Conservation (phyloP, 257 asterid genomes). For the Perilla frutescens region DNA sequence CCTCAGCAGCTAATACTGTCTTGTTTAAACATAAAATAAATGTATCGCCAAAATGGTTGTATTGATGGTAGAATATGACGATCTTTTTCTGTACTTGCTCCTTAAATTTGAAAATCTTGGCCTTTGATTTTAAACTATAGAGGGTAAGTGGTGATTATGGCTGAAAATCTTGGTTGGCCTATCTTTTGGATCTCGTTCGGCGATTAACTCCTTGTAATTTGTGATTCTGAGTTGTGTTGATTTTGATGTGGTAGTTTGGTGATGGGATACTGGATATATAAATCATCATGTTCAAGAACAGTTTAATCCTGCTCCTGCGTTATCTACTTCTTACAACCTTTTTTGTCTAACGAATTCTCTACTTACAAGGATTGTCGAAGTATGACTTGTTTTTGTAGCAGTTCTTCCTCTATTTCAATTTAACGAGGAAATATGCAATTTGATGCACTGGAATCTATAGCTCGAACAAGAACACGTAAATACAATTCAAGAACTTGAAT, state of each 20-base stretch:
- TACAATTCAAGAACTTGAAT: too few species aligned
- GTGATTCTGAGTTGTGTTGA: background rate
- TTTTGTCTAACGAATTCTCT: too few species aligned
- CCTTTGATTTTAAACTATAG: constrained; percentile 4
- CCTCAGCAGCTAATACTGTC: constrained; percentile 24
- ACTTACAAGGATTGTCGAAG: too few species aligned
- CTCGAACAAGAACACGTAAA: too few species aligned
- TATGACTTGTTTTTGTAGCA: background rate
- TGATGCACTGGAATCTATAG: too few species aligned
- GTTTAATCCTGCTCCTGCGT: background rate
- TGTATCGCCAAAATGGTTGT: constrained; percentile 36
- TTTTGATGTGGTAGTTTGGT: background rate
- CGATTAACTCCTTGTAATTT: background rate
- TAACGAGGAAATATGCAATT: too few species aligned
- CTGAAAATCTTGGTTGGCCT: background rate
- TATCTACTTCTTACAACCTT: background rate
- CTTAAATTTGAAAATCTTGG: background rate
- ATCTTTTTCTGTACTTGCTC: constrained; percentile 28
- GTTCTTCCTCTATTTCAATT: background rate
- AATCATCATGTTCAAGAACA: background rate
- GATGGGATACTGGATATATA: background rate
- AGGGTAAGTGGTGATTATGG: background rate
- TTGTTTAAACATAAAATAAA: constrained; percentile 35
- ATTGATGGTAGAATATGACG: constrained; percentile 20
- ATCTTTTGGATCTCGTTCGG: constrained; percentile 10